Evolutionary conservation across 139 green algal genomes (phyloP).

Genomic region (Auxenochlorella pyrenoidosa): DNA sequence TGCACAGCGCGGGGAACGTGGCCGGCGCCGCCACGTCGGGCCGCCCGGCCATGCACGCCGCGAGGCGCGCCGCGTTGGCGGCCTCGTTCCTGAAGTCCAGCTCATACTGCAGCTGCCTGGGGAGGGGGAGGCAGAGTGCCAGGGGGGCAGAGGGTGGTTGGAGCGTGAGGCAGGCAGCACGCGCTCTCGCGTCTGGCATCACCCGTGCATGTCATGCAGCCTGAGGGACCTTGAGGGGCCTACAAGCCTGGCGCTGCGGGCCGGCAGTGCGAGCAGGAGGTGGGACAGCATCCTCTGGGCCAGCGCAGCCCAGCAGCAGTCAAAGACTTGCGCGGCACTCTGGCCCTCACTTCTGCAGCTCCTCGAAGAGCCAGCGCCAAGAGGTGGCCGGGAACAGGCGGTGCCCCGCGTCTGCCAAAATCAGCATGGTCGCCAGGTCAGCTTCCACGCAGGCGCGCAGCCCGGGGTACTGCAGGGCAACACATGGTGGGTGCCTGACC

Average conservation of each 20-base stretch:
- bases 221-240: too few relatives aligned
- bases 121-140: background rate
- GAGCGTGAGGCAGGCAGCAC: background rate
- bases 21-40: slow-evolving; percentile 61
- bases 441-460: slow-evolving; percentile 64
- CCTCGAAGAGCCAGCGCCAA: slow-evolving; percentile 73
- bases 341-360: slow-evolving; percentile 54
- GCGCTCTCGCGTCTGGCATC: background rate
- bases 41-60: slow-evolving; percentile 35
- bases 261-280: too few relatives aligned
- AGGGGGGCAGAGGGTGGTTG: background rate
- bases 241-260: too few relatives aligned
- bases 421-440: slow-evolving; percentile 75
- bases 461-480: slow-evolving; percentile 60
- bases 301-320: background rate
- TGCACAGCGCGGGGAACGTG: slow-evolving; percentile 57
- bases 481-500: background rate
- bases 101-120: slow-evolving; percentile 77
- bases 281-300: too few relatives aligned
- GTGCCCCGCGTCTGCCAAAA: slow-evolving; percentile 45
- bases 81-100: slow-evolving; percentile 87
- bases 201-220: too few relatives aligned
- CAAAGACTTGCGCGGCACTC: background rate
- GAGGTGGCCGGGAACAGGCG: slow-evolving; percentile 68
- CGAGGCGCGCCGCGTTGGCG: slow-evolving; percentile 55